These are phyloP conservation scores for Fusarium papillatum DNA, from an alignment of 2,329 filamentous ascomycete species.

Conservation along the genomic window DNA sequence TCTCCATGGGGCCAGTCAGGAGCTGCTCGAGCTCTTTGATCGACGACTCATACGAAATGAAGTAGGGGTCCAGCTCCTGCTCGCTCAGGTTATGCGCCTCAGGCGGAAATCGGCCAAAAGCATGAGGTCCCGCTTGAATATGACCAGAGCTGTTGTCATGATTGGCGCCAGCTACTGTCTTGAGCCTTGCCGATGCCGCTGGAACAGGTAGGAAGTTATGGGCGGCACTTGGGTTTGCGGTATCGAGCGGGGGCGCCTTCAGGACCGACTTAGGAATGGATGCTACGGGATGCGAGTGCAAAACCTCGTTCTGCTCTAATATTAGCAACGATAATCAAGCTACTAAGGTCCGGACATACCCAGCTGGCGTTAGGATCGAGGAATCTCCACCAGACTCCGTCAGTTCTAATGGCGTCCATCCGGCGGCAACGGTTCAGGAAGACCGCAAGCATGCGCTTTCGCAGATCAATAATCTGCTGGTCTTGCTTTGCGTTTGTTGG, in stretches of 20 bases:
- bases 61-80: slow-evolving; percentile 95
- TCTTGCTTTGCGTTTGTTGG: slow-evolving; percentile 99
- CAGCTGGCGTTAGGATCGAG: slow-evolving; percentile 98
- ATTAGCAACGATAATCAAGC: slow-evolving; percentile 32
- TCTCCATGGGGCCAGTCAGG: slow-evolving; percentile 94
- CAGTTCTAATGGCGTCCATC: slow-evolving; percentile 92
- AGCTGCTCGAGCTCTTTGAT: slow-evolving; percentile 93
- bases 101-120: slow-evolving; percentile 86
- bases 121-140: slow-evolving; percentile 63
- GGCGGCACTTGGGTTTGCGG: slow-evolving; percentile 90
- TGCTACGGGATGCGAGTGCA: slow-evolving; percentile 90
- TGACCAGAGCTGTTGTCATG: slow-evolving; percentile 52
- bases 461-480: slow-evolving; percentile 93
- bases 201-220: slow-evolving; percentile 92
- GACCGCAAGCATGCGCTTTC: slow-evolving; percentile 96
- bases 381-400: slow-evolving; percentile 98
- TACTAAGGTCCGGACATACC: slow-evolving; percentile 66
- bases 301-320: slow-evolving; percentile 82
- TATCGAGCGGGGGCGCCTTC: slow-evolving; percentile 94
- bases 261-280: slow-evolving; percentile 95
- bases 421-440: slow-evolving; percentile 94
- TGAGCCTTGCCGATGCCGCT: slow-evolving; percentile 87
- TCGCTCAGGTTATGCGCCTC: slow-evolving; percentile 83
- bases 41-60: slow-evolving; percentile 91
- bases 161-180: slow-evolving; percentile 61